Base-by-base conservation (phyloP, 257 asterid genomes). In the Cynanchum wilfordii region DNA sequence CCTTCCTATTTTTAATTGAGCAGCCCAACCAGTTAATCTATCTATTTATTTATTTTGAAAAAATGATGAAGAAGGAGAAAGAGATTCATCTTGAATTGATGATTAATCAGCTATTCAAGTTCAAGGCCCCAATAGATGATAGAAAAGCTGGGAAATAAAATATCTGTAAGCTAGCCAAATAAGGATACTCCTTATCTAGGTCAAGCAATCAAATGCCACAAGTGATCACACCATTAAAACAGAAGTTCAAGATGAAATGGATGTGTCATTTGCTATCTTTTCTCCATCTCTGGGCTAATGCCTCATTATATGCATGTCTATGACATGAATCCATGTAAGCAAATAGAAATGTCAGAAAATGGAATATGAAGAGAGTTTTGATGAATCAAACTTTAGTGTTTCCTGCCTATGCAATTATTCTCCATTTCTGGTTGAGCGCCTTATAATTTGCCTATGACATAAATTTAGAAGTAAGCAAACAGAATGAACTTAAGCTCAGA, bases 331-430 rank as follows among this genome's bases (percentile, higher is more conserved):
- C 66, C n/a, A 52, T 27, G 24, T 3, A 50, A 57, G 12, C 49
- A 42, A 74, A 38, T n/a, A 29, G 57, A 70, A 27, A 22, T 66
- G 16, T 17, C 17, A 63, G 11, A 49, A 63, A 45, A 49, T 20
- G 5, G 50, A 65, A 54, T 89, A 89, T 9, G 96, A n/a, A n/a
- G n/a, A n/a, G n/a, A n/a, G n/a, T n/a, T n/a, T n/a, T n/a, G n/a
- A n/a, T n/a, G n/a, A 82, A 73, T 79, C 81, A 82, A 85, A 86
- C 70, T 80, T 89, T 42, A 88, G 70, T 4, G 89, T 76, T 68
- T 93, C 95, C 76, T 83, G 93, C 69, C 82, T 90, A 33, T 96
- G 96, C 81, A 9, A 44, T 42, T 57, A 40, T 1, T 42, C 45
- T 59, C 6, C 22, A 29, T 54, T 2, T 22, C n/a, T 12, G 5